Evolutionary conservation across 495 filamentous ascomycete species (phyloP), one percentile per base, ranked within the genome.

Genomic region (Tuber calosporum): DNA sequence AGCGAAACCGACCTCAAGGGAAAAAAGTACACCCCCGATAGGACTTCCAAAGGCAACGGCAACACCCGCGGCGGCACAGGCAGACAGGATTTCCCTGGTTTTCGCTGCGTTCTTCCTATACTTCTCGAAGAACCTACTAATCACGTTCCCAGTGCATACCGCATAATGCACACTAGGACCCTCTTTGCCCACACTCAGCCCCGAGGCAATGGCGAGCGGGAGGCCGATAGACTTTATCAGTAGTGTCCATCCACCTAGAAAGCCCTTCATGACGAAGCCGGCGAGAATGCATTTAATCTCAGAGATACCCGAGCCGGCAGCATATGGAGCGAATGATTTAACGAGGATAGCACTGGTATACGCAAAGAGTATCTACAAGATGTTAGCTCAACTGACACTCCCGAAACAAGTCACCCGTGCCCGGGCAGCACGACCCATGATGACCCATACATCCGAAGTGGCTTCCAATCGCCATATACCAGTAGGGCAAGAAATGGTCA

Each of bases 281-380:
- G 94, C 94, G 79, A 99, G 97, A 78, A 99, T 99, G 83, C 95
- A 98, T 83, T 99, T 99, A 84, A 99, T 99, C 84, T 99, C 95
- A 38, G 94, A 97, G 72, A 99, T 99, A 68, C 95, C 95, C 36
- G 94, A 97, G 40, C 95, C 95, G 41, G 95, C 96, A 19, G 95
- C 96, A 82, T 99, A 99, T 20, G 95, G 96, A 17, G 95, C 93
- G 83, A 96, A 98, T 1, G 90, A 89, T 82, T 93, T 97, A 81
- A 99, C 95, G 22, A 99, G 86, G 48, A 86, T 88, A 3, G 93
- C 96, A 1, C 93, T 89, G 17, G 90, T 90, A 41, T 91, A 90
- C 67, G 94, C 90, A 82, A 99, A 96, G 6, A 92, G 75, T 2
- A 90, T 87, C 92, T 94, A 48, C 20, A 40, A 41, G 17, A 37